Base-by-base conservation (phyloP, 768 basidiomycete genomes). In the Macrolepiota dolichaula region DNA sequence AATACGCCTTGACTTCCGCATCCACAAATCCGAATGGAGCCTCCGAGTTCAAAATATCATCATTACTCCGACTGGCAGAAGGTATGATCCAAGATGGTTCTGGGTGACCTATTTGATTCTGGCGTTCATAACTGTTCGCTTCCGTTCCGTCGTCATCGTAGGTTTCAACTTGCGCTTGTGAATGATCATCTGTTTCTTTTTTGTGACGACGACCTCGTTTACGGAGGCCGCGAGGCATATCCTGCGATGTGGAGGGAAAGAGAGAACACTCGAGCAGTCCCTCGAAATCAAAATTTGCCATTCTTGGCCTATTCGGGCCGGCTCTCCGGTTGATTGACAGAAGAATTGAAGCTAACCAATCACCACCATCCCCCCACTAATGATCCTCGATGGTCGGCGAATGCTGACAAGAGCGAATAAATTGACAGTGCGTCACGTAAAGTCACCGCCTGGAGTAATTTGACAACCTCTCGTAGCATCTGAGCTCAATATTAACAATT, bases 11-110 rank as follows among this genome's bases (percentile, higher is more conserved):
- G 32, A 96, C 79, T 69, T 96, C 95, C 19, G 84, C 82, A 65
- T 96, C 94, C 7, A 96, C 86, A 62, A 87, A 89, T 60, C 94
- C 96, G 71, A 95, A 97, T 1, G 95, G 94, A 47, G 91, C 89
- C 62, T 92, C 91, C 15, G 73, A 70, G 67, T 86, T 79, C 4
- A 29, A 13, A 56, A 74, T 57, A 55, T 81, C 79, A 40, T 76
- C 69, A 3, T 53, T 62, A n/a, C 70, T 58, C 35, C 71, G 67
- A 49, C 46, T 61, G 36, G 71, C 73, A 17, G 77, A 70, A 51
- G 81, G 69, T 10, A 84, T 76, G 55, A 92, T 91, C 91, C 91
- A 92, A 3, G 89, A 87, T 15, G 90, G 91, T 59, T 79, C 82
- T 53, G 74, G 76, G 38, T 50, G 57, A 12, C 57, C 29, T 54